Evolutionary conservation across 805 yeast genomes (phyloP), one percentile per base, ranked within the genome.

Genomic region (Suhomyces sp.): DNA sequence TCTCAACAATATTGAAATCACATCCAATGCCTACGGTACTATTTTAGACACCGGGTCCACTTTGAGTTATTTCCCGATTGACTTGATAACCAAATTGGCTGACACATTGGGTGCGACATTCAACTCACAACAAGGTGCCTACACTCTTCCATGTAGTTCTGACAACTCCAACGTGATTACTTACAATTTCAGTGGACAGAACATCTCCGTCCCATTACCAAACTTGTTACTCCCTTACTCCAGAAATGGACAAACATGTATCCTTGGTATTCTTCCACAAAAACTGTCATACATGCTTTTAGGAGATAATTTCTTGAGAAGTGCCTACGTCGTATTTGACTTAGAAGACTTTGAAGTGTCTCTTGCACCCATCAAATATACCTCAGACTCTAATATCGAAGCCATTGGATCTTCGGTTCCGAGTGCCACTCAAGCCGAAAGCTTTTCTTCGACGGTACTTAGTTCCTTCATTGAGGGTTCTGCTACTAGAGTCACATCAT

Each of bases 301-400:
- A 23, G 93, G 93, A 8, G 88, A 81, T 51, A 71, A 74, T 29
- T 74, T 83, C 51, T 58, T 84, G 43, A 67, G 85, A 35, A 70
- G 74, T 38, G 80, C 81, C 2, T 83, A 81, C 54, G 68, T 78
- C 18, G 86, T 80, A 11, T 80, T 73, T 55, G 83, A 83, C 54
- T 58, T 80, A 33, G 85, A 78, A 20, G 72, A 72, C 49, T 59
- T 58, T 30, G 68, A 75, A 47, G 63, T 83, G 24, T 77, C 84
- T 3, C 46, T 83, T 12, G 56, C 66, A 6, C 63, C 52, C 32
- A 58, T 42, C 18, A 47, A 43, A 13, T 54, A 55, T 35, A 48
- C 64, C 21, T 31, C 45, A 35, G 53, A 54, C 10, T 63, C 62
- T 38, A 56, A 75, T 37, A 67, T 79, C 28, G 77, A 76, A 35